phyloP scores from a whole-genome alignment of 2,329 filamentous ascomycete species.

The Colletotrichum cuscutae region DNA sequence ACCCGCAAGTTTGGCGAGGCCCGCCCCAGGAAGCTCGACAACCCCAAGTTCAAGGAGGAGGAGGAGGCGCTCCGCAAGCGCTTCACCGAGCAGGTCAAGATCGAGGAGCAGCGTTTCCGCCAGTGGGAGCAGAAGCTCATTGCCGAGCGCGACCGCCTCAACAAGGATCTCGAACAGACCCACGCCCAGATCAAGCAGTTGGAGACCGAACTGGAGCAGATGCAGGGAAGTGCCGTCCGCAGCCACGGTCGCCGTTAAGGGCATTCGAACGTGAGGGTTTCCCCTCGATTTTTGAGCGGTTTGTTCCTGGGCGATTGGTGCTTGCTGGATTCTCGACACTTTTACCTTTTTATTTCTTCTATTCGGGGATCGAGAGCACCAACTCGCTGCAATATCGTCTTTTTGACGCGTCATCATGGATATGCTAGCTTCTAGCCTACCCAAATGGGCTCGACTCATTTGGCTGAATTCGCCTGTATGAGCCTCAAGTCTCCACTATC shows the following conservation, averaged over 20 bases:
- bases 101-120: slow-evolving; percentile 98
- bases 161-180: slow-evolving; percentile 99
- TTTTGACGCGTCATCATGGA: slow-evolving; percentile 19
- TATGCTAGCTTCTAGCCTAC: slow-evolving; percentile 22
- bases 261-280: neutral
- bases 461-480: neutral
- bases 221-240: slow-evolving; percentile 91
- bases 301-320: slow-evolving; percentile 39
- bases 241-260: slow-evolving; percentile 90
- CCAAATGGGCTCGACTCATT: neutral
- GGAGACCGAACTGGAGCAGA: slow-evolving; percentile 90
- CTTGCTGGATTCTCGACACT: slow-evolving; percentile 36
- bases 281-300: slow-evolving; percentile 26
- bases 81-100: slow-evolving; percentile 99
- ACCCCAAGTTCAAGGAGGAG: slow-evolving; percentile 99
- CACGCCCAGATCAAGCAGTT: slow-evolving; percentile 94
- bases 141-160: slow-evolving; percentile 96
- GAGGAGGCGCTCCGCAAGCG: slow-evolving; percentile 98
- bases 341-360: slow-evolving; percentile 36
- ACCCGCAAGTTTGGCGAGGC: slow-evolving; percentile 99
- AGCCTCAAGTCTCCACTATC: neutral
- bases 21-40: slow-evolving; percentile 96
- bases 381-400: slow-evolving; percentile 1
- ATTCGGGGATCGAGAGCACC: slow-evolving; percentile 17
- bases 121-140: slow-evolving; percentile 99